Percentiles rank a stretch among this genome's conserved stretches.
These are phyloP conservation scores for Solanum sparsipilum DNA, from an alignment of 257 asterid genomes.

Conservation along the genomic window DNA sequence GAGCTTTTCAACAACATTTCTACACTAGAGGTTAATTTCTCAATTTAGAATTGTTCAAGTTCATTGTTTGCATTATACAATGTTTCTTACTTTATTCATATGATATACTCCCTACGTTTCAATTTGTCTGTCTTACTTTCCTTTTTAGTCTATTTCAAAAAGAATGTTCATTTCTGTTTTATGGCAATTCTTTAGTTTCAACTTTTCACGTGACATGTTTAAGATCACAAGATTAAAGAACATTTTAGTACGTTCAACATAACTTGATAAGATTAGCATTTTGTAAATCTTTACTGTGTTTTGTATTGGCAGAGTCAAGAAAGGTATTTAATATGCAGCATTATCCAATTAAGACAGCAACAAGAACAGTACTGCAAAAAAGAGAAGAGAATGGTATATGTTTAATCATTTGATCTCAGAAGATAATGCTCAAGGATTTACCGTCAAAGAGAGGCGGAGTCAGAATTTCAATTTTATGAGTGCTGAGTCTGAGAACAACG, in stretches of 20 bases:
- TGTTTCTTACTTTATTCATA: background rate
- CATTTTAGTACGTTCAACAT: background rate
- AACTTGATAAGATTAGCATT: background rate
- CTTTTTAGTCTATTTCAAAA: no score
- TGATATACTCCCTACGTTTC: background rate
- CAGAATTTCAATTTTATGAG: background rate
- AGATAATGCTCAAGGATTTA: background rate
- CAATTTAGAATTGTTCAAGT: background rate
- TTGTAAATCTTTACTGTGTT: background rate
- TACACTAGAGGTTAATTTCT: conserved; percentile 40
- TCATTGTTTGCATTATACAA: background rate
- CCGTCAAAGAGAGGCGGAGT: background rate
- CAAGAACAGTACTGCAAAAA: background rate
- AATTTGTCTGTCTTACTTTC: background rate
- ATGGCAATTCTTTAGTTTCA: background rate
- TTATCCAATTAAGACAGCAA: conserved; percentile 38
- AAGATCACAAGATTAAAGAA: no score
- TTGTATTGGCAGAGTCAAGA: conserved; percentile 42
- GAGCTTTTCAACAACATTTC: conserved; percentile 55
- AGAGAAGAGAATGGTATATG: background rate
- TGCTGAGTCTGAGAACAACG: background rate
- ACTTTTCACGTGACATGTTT: fast-evolving
- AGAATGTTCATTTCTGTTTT: no score
- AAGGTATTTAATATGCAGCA: conserved; percentile 51
- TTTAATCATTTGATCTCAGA: background rate